Evolutionary conservation across 108 stramenopile genomes (phyloP).

Genomic region (Pseudonitzschia multistriata): DNA sequence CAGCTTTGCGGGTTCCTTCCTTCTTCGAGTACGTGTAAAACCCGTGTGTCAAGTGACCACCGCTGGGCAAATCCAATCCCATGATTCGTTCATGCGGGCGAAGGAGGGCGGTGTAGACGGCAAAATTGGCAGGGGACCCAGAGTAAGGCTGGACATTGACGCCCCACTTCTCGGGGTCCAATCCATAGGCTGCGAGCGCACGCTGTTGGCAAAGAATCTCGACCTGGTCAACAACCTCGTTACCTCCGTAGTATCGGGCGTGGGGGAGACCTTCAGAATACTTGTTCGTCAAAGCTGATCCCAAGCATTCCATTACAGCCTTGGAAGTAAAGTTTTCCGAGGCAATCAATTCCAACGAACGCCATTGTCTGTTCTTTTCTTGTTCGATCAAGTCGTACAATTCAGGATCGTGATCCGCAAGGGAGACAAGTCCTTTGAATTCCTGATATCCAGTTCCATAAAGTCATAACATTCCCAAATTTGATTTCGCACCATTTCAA

Average conservation of each 20-base stretch:
- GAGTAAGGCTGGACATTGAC: constrained; percentile 98
- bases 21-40: constrained; percentile 99
- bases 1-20: constrained; percentile 95
- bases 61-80: constrained; percentile 98
- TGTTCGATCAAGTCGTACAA: constrained; percentile 95
- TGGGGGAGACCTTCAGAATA: constrained; percentile 99
- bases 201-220: constrained; percentile 94
- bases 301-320: constrained; percentile 98
- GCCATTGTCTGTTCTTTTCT: constrained; percentile 94
- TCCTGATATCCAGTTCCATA: constrained; percentile 39
- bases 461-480: neutral
- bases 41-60: constrained; percentile 98
- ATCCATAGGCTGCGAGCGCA: constrained; percentile 95
- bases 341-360: constrained; percentile 97
- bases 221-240: constrained; percentile 94
- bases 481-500: neutral
- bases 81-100: constrained; percentile 99
- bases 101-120: constrained; percentile 97
- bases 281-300: constrained; percentile 98
- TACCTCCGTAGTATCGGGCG: constrained; percentile 99
- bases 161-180: constrained; percentile 96
- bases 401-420: constrained; percentile 96
- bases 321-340: constrained; percentile 99
- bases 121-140: constrained; percentile 99
- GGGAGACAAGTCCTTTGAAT: constrained; percentile 86